A percentile compares a stretch with the other conserved stretches of the same genome.
Evolutionary conservation across 495 filamentous ascomycete species (phyloP).

Genomic region (Cryomyces minteri): DNA sequence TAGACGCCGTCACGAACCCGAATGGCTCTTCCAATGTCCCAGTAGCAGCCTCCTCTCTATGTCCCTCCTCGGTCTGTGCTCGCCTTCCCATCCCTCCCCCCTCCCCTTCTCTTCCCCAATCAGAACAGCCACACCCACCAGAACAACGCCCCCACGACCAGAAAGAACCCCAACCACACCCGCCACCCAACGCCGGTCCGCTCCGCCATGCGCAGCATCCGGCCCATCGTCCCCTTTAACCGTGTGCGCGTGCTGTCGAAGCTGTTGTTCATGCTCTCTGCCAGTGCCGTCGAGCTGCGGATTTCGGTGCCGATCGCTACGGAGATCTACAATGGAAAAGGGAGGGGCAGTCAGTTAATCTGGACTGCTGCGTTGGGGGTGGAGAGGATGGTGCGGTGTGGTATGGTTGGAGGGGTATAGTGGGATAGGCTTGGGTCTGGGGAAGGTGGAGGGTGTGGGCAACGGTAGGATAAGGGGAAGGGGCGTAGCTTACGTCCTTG

Average conservation of each 20-base stretch:
- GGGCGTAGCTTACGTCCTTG: conserved; percentile 55
- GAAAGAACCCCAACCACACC: conserved; percentile 80
- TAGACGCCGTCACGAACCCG: neutral
- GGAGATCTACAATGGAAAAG: conserved; percentile 43
- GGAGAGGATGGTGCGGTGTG: too few relatives aligned
- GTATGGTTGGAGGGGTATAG: too few relatives aligned
- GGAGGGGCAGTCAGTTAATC: too few relatives aligned
- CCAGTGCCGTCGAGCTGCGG: conserved; percentile 61
- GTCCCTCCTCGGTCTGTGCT: neutral
- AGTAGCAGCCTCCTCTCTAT: neutral
- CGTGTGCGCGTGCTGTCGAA: conserved; percentile 72
- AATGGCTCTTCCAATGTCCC: neutral
- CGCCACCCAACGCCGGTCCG: conserved; percentile 85
- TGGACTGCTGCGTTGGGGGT: too few relatives aligned
- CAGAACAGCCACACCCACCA: conserved; percentile 79
- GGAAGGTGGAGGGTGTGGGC: neutral
- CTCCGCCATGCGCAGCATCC: conserved; percentile 93
- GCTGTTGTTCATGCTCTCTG: conserved; percentile 75
- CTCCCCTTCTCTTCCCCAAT: neutral
- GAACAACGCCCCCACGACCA: conserved; percentile 61
- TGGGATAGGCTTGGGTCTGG: too few relatives aligned
- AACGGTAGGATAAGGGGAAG: neutral
- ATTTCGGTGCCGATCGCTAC: conserved; percentile 90
- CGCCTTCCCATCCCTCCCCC: neutral
- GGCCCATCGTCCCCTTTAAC: conserved; percentile 81